These are phyloP conservation scores for Cryptococcus deneoformans DNA, from an alignment of 1,284 basidiomycete genomes.

Conservation along the genomic window DNA sequence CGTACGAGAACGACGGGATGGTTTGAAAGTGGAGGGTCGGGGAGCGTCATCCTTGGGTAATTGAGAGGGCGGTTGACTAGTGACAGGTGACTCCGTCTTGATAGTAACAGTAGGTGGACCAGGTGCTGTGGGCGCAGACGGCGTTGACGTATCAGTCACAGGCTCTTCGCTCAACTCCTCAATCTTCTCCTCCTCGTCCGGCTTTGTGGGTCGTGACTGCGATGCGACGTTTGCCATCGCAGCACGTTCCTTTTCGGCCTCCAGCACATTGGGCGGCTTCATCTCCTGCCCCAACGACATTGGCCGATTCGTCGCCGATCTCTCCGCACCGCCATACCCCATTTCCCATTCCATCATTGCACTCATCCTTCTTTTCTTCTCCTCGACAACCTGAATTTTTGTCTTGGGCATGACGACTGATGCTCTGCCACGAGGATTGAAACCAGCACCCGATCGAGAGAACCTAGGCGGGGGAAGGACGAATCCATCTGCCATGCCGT, in stretches of 20 bases:
- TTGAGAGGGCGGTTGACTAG: neutral
- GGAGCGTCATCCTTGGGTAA: neutral
- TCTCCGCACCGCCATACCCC: neutral
- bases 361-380: constrained; percentile 19
- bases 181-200: neutral
- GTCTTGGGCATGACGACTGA: constrained; percentile 30
- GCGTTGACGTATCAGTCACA: neutral
- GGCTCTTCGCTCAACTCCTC: neutral
- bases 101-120: neutral
- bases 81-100: neutral
- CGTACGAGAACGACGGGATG: constrained; percentile 9
- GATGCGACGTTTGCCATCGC: neutral
- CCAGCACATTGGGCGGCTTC: neutral
- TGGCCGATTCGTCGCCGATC: neutral
- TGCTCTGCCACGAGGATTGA: neutral
- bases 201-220: neutral
- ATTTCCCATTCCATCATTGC: constrained; percentile 5
- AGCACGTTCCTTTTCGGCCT: constrained; percentile 10
- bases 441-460: constrained; percentile 4
- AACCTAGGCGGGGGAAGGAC: constrained; percentile 26
- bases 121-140: neutral
- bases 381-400: constrained; percentile 17
- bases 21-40: neutral
- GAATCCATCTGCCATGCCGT: constrained; percentile 28
- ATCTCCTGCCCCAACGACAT: neutral